These are phyloP conservation scores for Candida sithepensis DNA, from an alignment of 805 yeast species.

Conservation along the genomic window DNA sequence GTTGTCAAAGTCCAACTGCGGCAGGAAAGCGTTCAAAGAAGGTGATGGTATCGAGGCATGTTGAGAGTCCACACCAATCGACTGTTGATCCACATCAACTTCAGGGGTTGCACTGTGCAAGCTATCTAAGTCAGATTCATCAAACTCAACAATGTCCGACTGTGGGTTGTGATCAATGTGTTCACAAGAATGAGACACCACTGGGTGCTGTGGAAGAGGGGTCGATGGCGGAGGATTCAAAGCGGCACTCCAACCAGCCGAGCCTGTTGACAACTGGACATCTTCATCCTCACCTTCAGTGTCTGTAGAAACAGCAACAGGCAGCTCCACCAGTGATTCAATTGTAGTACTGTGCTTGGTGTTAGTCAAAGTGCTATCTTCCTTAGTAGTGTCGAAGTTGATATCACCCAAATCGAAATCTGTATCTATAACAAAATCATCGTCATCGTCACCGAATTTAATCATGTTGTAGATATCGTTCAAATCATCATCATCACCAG, in stretches of 20 bases:
- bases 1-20: constrained; percentile 6
- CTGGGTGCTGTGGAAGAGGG: neutral
- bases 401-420: constrained; percentile 20
- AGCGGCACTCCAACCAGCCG: no score
- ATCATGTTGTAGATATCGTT: constrained; percentile 29
- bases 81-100: neutral
- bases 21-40: constrained; percentile 1
- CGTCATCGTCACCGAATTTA: constrained; percentile 26
- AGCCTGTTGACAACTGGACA: no score
- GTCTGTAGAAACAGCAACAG: neutral
- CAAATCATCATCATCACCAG: constrained; percentile 19
- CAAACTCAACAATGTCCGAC: neutral
- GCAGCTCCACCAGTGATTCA: neutral
- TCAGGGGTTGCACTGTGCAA: neutral
- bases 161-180: neutral
- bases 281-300: neutral
- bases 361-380: neutral
- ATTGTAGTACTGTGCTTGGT: neutral
- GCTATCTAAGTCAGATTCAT: neutral
- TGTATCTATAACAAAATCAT: constrained; percentile 20
- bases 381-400: neutral
- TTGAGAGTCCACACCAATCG: no score
- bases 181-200: neutral
- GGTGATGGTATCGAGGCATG: constrained; percentile 1
- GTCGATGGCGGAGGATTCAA: neutral